Conservation (phyloP, 2,329 filamentous ascomycete genomes). For the Verticillium tricorpus region DNA sequence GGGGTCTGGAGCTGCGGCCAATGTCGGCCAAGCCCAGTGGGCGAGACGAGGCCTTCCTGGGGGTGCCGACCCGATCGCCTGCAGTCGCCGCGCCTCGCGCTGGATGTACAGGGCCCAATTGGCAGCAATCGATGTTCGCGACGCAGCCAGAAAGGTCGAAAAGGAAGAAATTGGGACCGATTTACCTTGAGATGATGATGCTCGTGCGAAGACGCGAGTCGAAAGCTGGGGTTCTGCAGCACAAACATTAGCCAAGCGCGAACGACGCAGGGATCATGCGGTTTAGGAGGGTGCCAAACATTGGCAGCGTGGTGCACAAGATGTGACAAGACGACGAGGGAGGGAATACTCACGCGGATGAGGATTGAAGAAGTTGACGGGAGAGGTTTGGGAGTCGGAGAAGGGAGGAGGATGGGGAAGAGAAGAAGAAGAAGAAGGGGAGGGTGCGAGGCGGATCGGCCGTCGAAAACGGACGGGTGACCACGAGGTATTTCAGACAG, state of each 20-base stretch:
- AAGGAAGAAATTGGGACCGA: not conserved
- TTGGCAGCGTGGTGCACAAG: not conserved
- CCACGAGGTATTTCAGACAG: not conserved
- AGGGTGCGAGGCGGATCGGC: not conserved
- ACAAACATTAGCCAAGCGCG: not conserved
- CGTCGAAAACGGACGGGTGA: not conserved
- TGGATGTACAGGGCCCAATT: not conserved
- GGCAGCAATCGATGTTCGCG: not conserved
- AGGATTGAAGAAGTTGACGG: not conserved
- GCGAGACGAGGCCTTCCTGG: not conserved
- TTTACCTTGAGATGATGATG: not conserved
- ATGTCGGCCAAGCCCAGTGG: not conserved
- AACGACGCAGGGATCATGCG: not conserved
- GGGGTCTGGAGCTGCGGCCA: not conserved
- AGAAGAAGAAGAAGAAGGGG: not conserved
- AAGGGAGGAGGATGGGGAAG: not conserved
- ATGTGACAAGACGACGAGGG: not conserved
- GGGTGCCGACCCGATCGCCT: not conserved
- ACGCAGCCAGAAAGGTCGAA: not conserved
- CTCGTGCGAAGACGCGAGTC: not conserved
- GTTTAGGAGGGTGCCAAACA: not conserved
- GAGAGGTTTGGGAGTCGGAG: not conserved
- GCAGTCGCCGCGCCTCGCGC: not conserved
- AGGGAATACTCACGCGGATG: not conserved
- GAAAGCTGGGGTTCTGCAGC: not conserved